phyloP scores from a whole-genome alignment of 768 basidiomycete genomes.

The Neoboletus magnificus region DNA sequence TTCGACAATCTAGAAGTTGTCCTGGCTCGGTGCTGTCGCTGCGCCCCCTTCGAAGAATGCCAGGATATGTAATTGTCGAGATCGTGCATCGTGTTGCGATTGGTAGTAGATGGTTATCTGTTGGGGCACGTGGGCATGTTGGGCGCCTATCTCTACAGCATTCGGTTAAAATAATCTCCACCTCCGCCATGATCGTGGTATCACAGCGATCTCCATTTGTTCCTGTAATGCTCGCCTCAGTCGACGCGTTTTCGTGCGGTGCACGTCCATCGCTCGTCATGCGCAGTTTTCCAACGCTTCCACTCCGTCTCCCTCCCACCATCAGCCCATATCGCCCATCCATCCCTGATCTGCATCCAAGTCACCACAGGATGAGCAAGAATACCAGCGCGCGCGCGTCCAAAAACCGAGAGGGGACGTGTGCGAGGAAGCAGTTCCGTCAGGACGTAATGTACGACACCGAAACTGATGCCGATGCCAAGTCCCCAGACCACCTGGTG shows the following conservation, averaged over 20 bases:
- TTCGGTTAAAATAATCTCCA: slow-evolving; percentile 27
- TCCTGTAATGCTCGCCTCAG: background rate
- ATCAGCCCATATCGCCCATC: slow-evolving; percentile 79
- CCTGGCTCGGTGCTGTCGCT: too few relatives aligned
- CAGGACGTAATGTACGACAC: slow-evolving; percentile 50
- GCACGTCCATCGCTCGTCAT: slow-evolving; percentile 40
- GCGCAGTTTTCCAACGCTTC: slow-evolving; percentile 58
- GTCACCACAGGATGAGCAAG: slow-evolving; percentile 53
- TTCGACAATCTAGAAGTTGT: too few relatives aligned
- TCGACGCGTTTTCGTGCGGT: slow-evolving; percentile 17
- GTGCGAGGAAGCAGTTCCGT: slow-evolving; percentile 56
- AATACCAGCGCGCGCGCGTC: slow-evolving; percentile 45
- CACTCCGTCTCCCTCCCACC: slow-evolving; percentile 75
- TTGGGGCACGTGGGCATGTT: background rate
- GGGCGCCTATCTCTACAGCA: slow-evolving; percentile 14
- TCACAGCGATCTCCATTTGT: background rate
- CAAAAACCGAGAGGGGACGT: slow-evolving; percentile 53
- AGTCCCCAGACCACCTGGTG: slow-evolving; percentile 75
- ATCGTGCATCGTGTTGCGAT: background rate
- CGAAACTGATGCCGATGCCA: slow-evolving; percentile 57
- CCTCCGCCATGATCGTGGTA: slow-evolving; percentile 50
- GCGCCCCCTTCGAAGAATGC: too few relatives aligned
- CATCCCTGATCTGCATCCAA: slow-evolving; percentile 75
- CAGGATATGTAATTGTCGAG: background rate
- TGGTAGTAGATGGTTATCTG: background rate